Conservation (phyloP, 2,329 filamentous ascomycete species). For the Herpomyces periplanetae region DNA sequence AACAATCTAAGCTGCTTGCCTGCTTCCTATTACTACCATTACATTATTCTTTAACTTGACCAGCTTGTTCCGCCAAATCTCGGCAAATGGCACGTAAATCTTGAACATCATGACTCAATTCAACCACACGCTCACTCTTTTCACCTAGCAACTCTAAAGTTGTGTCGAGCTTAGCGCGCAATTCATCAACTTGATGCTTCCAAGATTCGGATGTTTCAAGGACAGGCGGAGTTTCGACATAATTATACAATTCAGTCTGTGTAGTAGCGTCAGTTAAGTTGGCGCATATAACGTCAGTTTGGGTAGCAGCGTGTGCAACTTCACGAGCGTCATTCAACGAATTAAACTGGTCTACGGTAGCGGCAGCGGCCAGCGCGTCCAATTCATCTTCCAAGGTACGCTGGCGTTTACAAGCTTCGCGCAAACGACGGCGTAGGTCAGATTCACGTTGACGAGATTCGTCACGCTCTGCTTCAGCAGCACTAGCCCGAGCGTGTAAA, state of each 20-base stretch:
- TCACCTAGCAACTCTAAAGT: constrained; percentile 80
- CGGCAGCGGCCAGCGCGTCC: too few relatives aligned
- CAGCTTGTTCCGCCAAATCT: constrained; percentile 66
- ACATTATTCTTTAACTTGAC: constrained; percentile 37
- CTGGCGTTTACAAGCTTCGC: constrained; percentile 55
- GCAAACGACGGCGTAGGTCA: constrained; percentile 53
- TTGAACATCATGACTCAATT: constrained; percentile 48
- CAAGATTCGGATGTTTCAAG: too few relatives aligned
- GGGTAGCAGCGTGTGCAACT: too few relatives aligned
- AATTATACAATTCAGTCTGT: too few relatives aligned
- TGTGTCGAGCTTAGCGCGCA: constrained; percentile 48
- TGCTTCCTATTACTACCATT: constrained; percentile 10
- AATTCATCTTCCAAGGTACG: constrained; percentile 65
- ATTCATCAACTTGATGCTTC: constrained; percentile 22
- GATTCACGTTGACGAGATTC: constrained; percentile 45
- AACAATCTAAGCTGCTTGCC: too few relatives aligned
- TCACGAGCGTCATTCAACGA: too few relatives aligned
- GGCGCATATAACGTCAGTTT: too few relatives aligned
- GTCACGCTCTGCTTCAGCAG: constrained; percentile 58
- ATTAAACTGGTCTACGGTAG: too few relatives aligned
- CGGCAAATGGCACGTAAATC: constrained; percentile 91
- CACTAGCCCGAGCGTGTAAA: constrained; percentile 30
- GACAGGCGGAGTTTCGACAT: too few relatives aligned
- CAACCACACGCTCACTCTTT: constrained; percentile 78
- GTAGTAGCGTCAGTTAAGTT: too few relatives aligned